Percentiles rank a stretch among this genome's conserved stretches.
These are phyloP conservation scores for Nakaseomyces nivariensis DNA, from an alignment of 1,139 yeast species.

Conservation along the genomic window DNA sequence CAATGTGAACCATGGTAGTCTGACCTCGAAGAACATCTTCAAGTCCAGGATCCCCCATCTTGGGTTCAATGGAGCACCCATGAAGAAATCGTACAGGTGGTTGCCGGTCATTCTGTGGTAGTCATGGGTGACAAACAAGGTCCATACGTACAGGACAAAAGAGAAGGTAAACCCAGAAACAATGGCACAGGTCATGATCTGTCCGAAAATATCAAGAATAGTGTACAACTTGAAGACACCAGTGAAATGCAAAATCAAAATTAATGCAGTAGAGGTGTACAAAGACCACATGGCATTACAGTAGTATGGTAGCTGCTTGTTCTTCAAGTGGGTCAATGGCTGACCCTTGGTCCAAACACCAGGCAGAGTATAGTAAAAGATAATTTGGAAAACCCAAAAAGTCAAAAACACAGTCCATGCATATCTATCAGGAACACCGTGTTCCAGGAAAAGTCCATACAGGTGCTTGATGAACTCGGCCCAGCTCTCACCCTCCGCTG, in stretches of 20 bases:
- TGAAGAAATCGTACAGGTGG: slow-evolving; percentile 78
- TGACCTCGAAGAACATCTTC: slow-evolving; percentile 94
- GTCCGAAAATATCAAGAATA: slow-evolving; percentile 73
- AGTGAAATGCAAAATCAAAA: slow-evolving; percentile 55
- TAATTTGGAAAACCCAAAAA: slow-evolving; percentile 60
- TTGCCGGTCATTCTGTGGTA: slow-evolving; percentile 89
- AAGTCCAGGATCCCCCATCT: slow-evolving; percentile 85
- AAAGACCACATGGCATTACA: slow-evolving; percentile 87
- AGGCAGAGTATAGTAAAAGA: slow-evolving; percentile 79
- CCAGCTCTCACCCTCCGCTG: slow-evolving; percentile 51
- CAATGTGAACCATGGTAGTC: slow-evolving; percentile 92
- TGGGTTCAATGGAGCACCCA: slow-evolving; percentile 97
- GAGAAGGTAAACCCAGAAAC: slow-evolving; percentile 63
- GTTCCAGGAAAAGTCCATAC: slow-evolving; percentile 33
- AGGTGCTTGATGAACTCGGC: slow-evolving; percentile 42
- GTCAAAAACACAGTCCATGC: slow-evolving; percentile 64
- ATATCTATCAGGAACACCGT: slow-evolving; percentile 60
- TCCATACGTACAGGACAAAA: slow-evolving; percentile 50
- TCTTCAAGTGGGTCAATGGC: slow-evolving; percentile 71
- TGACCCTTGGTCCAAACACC: slow-evolving; percentile 95
- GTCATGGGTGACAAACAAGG: slow-evolving; percentile 56
- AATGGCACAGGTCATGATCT: slow-evolving; percentile 87
- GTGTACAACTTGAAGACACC: slow-evolving; percentile 66
- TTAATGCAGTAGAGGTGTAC: slow-evolving; percentile 54
- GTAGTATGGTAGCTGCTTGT: slow-evolving; percentile 76